Conservation (phyloP, 139 green algal genomes). For the Astrephomene gubernaculifera region DNA sequence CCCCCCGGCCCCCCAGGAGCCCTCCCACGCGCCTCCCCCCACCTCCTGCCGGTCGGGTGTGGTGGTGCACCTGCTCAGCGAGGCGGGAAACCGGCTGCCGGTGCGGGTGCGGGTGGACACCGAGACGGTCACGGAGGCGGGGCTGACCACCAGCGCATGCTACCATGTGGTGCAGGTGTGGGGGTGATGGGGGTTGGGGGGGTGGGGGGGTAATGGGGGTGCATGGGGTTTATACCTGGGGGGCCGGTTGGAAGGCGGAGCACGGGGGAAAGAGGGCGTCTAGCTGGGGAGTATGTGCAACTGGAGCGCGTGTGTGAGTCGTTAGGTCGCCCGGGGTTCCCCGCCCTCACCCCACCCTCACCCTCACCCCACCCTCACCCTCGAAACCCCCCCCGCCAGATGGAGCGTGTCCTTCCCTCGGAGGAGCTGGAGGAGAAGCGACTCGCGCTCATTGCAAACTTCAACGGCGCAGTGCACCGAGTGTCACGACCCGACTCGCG, state of each 20-base stretch:
- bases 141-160: too few species aligned
- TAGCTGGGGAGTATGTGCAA: not conserved
- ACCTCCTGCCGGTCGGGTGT: conserved; percentile 45
- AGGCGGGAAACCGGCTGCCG: conserved; percentile 13
- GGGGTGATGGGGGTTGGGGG: too few species aligned
- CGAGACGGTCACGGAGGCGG: not conserved
- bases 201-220: not conserved
- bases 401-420: not conserved
- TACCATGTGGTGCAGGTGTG: too few species aligned
- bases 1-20: conserved; percentile 24
- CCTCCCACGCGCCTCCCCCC: not conserved
- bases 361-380: too few species aligned
- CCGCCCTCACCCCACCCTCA: too few species aligned
- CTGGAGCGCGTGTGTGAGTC: too few species aligned
- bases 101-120: conserved; percentile 46
- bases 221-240: not conserved
- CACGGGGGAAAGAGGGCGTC: too few species aligned
- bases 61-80: conserved; percentile 48
- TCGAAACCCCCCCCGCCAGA: not conserved
- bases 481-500: not conserved
- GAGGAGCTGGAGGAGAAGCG: conserved; percentile 17
- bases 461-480: conserved; percentile 2
- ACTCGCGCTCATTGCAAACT: not conserved
- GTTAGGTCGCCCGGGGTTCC: too few species aligned
- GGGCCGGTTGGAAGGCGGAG: too few species aligned